Base-by-base conservation (phyloP, 345 rosid species). In the Aquilaria malaccensis region DNA sequence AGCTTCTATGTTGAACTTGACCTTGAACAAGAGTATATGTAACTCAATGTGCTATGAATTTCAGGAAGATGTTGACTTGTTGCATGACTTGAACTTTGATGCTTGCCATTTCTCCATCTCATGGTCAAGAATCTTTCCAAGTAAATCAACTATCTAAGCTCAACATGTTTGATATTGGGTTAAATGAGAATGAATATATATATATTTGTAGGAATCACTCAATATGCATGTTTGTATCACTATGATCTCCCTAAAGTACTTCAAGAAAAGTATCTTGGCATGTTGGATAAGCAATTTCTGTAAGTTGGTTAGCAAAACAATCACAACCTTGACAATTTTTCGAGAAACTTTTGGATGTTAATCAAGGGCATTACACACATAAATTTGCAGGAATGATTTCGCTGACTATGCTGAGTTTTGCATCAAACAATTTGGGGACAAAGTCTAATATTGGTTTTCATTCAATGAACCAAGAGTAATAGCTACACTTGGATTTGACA, bases 71-170 rank as follows among this genome's bases (percentile, higher is more conserved):
- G 56, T 82, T 2, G 77, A 82, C 56, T 64, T 86, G 30, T 70
- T 86, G 89, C 66, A 59, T 11, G 66, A 62, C 29, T 58, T 86
- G 41, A 86, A 86, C 68, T 86, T 86, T 46, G 89, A 82, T 61
- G 94, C 86, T 1, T 86, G 80, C 70, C 68, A 86, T 7, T 84
- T 86, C 75, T 86, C 94, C 1, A 86, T 86, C 67, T 82, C 94
- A 1, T 86, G 89, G 87, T 79, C 94, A 12, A 80, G 94, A 64
- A 80, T 86, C 63, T 84, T 86, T 75, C 94, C 90, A 31, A 63
- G 89, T 82, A 84, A 5, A 37, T 37, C 43, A 37, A 37, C 43
- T 9, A 5, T 3, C 1, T 2, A 37, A 37, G 7, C 2, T 37
- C 7, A 5, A 37, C 43, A 37, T 0, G 7, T 37, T 4, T 37